Base-by-base conservation (phyloP, 164 flowering plant genomes). In the Euptelea pleiosperma region DNA sequence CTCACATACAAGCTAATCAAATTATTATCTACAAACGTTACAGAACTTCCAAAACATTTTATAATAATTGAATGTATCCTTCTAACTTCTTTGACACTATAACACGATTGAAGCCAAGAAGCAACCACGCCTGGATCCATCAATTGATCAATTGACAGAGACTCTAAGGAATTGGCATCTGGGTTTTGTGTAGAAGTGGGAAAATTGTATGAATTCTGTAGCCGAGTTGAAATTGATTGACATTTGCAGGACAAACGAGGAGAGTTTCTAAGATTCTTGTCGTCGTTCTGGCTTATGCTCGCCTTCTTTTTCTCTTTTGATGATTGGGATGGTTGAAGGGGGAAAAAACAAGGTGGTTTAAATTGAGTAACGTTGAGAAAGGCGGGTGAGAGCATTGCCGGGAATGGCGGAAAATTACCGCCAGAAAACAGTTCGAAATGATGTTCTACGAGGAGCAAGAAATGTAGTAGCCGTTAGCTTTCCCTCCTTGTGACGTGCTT, bases 1-100 rank as follows among this genome's bases (percentile, higher is more conserved):
- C 68, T 74, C n/a, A 68, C 51, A 67, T 87, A 89, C 46, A 46
- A 41, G 62, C 73, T 55, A 1, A 85, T 75, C 84, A 89, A 73
- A 71, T 89, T 89, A 62, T 87, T 87, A 52, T 29, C 42, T 2
- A 87, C 72, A 59, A 64, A 89, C 0, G 52, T 33, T 1, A 30
- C 64, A 10, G 64, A 58, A 34, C 29, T 22, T 4, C 49, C 70
- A 11, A 60, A 59, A 42, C 61, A 44, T 61, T 70, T 83, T 30
- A 77, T 6, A 57, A 73, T 64, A 29, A 77, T 5, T 0, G 82
- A 66, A 55, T 89, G 97, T 3, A 80, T 18, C 28, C 51, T 73
- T 63, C 68, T 73, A 14, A 77, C 73, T 30, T 85, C 79, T 58
- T 63, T 72, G 6, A 66, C 43, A 15, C 22, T 55, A 44, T 26